Conservation (phyloP, 805 yeast species). For the Lipomyces lipofer region DNA sequence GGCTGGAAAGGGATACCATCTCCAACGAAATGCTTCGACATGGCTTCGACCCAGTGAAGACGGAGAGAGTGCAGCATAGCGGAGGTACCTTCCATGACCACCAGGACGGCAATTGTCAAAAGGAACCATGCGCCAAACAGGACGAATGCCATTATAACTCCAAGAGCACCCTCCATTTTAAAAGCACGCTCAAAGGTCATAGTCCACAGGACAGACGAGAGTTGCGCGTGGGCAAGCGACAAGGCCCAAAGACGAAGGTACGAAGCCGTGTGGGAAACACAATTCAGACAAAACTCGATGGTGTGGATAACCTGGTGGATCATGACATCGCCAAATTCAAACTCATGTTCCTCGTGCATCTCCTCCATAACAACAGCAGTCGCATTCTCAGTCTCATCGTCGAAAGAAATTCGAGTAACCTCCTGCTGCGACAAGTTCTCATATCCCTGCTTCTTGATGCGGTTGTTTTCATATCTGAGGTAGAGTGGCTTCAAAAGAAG, state of each 20-base stretch:
- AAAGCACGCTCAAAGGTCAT: conserved; percentile 90
- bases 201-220: conserved; percentile 91
- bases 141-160: conserved; percentile 72
- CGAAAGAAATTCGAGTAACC: conserved; percentile 38
- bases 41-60: conserved; percentile 98
- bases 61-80: conserved; percentile 99
- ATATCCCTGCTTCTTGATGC: conserved; percentile 53
- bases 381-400: conserved; percentile 40
- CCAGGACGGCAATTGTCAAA: conserved; percentile 85
- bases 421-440: conserved; percentile 49
- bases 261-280: conserved; percentile 98
- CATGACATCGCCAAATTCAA: conserved; percentile 88
- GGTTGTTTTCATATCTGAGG: conserved; percentile 57
- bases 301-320: conserved; percentile 98
- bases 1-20: conserved; percentile 92
- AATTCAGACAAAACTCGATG: conserved; percentile 93
- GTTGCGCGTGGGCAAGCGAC: conserved; percentile 94
- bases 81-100: conserved; percentile 97
- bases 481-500: conserved; percentile 79
- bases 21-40: conserved; percentile 97
- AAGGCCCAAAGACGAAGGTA: conserved; percentile 96
- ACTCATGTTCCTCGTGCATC: conserved; percentile 58
- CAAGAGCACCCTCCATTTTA: conserved; percentile 60
- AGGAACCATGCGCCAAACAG: conserved; percentile 95
- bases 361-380: conserved; percentile 37